Evolutionary conservation across 139 green algal genomes (phyloP).

Genomic region (Coccomyxa sp.): DNA sequence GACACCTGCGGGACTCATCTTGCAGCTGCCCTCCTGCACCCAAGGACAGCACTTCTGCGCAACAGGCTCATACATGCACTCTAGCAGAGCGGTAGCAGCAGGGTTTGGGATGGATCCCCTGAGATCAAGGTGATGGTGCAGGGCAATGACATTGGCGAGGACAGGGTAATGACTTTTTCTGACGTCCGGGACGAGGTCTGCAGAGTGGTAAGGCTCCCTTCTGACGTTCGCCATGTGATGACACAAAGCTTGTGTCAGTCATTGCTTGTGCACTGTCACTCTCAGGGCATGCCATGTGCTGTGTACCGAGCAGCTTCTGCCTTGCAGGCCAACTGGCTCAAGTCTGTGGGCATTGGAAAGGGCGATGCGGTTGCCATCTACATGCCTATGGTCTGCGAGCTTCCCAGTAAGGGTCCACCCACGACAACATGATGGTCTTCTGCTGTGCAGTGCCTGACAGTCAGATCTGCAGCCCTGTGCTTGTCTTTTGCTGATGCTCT

Average conservation of each 20-base stretch:
- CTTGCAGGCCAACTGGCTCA: slow-evolving; percentile 85
- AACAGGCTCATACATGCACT: neutral
- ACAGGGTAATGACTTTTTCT: slow-evolving; percentile 62
- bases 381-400: slow-evolving; percentile 29
- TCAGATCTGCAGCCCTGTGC: too few species aligned
- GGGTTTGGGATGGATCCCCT: neutral
- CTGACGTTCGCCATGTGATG: neutral
- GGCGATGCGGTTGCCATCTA: slow-evolving; percentile 92
- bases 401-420: too few species aligned
- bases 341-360: slow-evolving; percentile 70
- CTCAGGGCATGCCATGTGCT: neutral
- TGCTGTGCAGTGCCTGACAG: too few species aligned
- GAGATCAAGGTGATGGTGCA: neutral
- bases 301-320: neutral
- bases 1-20: neutral
- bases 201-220: slow-evolving; percentile 40
- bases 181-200: slow-evolving; percentile 71
- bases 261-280: neutral
- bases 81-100: neutral
- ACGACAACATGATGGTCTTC: too few species aligned
- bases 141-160: slow-evolving; percentile 71
- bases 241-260: too few species aligned
- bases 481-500: too few species aligned
- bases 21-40: too few species aligned
- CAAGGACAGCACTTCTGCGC: too few species aligned